Evolutionary conservation across 768 basidiomycete species (phyloP).

Genomic region (Mycena pura): DNA sequence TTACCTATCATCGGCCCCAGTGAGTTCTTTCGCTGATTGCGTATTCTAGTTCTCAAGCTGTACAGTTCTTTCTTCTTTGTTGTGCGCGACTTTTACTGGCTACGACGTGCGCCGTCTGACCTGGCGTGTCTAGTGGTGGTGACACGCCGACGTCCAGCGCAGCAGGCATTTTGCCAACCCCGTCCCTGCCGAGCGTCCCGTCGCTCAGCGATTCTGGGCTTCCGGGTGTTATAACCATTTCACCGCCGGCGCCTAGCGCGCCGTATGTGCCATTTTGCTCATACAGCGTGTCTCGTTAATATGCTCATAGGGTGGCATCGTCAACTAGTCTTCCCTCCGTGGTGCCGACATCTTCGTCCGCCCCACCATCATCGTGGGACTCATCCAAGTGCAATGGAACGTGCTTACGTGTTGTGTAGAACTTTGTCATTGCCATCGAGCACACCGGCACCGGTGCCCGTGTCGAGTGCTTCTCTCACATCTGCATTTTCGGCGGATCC

Average conservation of each 20-base stretch:
- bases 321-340: no score
- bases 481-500: conserved; percentile 23
- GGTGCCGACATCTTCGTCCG: background rate
- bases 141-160: background rate
- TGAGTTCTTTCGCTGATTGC: background rate
- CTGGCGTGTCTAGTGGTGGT: background rate
- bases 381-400: background rate
- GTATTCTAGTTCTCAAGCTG: background rate
- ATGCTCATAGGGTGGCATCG: background rate
- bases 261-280: background rate
- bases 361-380: background rate
- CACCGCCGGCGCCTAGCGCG: background rate
- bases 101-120: background rate
- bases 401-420: background rate
- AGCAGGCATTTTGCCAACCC: background rate
- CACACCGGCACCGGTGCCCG: background rate
- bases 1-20: conserved; percentile 7
- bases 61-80: conserved; percentile 8
- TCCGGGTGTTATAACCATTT: background rate
- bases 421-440: background rate
- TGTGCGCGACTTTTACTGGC: conserved; percentile 14
- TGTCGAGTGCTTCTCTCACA: conserved; percentile 11
- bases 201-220: background rate
- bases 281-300: background rate
- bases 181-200: conserved; percentile 4